These are phyloP conservation scores for Arctium minus DNA, from an alignment of 129 eudicot species.

Conservation along the genomic window DNA sequence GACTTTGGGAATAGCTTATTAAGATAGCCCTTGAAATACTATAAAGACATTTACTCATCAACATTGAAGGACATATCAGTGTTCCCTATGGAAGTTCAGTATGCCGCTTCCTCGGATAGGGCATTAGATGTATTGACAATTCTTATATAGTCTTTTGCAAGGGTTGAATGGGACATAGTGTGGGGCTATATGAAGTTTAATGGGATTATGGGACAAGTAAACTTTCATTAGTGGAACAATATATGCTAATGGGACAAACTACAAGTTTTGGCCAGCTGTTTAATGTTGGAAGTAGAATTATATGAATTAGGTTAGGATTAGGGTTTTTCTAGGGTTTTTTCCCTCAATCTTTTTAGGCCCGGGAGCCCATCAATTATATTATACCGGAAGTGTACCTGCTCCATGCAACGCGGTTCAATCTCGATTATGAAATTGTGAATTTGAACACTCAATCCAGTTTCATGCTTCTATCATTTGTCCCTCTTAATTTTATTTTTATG, in stretches of 20 bases:
- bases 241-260: neutral
- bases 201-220: neutral
- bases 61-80: neutral
- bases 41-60: neutral
- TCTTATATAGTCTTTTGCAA: neutral
- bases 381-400: neutral
- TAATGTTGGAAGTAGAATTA: slow-evolving; percentile 1
- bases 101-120: neutral
- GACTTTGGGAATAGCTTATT: slow-evolving; percentile 5
- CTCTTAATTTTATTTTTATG: neutral
- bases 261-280: neutral
- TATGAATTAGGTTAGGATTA: slow-evolving; percentile 1
- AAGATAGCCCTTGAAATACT: slow-evolving; percentile 8
- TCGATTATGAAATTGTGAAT: neutral
- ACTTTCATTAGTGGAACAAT: slow-evolving; percentile 6
- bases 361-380: neutral
- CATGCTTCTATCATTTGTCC: neutral
- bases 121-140: neutral
- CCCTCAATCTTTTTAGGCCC: neutral
- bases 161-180: neutral
- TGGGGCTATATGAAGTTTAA: neutral
- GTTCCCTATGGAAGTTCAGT: neutral
- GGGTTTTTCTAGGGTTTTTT: neutral
- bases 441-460: neutral
- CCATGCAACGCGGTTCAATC: neutral